Evolutionary conservation across 2,329 filamentous ascomycete genomes (phyloP).

Genomic region (Aspergillus neoniger): DNA sequence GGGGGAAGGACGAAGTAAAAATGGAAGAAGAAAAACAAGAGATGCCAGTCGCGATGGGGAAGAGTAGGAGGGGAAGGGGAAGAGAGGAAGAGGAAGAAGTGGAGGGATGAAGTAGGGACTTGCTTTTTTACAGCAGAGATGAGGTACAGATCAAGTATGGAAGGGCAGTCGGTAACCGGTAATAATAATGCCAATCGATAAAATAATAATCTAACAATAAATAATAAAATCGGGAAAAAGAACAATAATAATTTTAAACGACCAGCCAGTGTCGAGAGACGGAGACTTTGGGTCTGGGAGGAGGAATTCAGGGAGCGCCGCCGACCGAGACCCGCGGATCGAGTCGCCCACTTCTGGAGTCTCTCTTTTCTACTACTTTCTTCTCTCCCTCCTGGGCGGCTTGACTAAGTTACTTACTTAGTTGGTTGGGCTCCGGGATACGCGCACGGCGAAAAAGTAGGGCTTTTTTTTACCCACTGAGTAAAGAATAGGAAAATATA

Average conservation of each 20-base stretch:
- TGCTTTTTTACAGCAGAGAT: slow-evolving; percentile 23
- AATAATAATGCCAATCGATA: slow-evolving; percentile 21
- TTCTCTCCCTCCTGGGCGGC: background rate
- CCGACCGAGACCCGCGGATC: slow-evolving; percentile 22
- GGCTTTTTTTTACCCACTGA: slow-evolving; percentile 10
- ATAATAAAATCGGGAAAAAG: slow-evolving; percentile 11
- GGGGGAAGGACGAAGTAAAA: background rate
- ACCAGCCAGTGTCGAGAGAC: slow-evolving; percentile 9
- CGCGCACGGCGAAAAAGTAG: slow-evolving; percentile 19
- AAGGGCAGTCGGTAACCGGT: slow-evolving; percentile 9
- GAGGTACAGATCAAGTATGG: slow-evolving; percentile 14
- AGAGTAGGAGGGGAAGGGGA: slow-evolving; percentile 16
- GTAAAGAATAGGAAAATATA: slow-evolving; percentile 8
- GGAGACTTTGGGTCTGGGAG: slow-evolving; percentile 16
- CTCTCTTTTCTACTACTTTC: background rate
- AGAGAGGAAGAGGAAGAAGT: slow-evolving; percentile 29
- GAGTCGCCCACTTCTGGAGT: slow-evolving; percentile 9
- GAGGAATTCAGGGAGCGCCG: slow-evolving; percentile 27
- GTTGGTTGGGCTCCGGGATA: slow-evolving; percentile 20
- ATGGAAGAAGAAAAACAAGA: slow-evolving; percentile 15
- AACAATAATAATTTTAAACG: slow-evolving; percentile 16
- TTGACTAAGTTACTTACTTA: background rate
- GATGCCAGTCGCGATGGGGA: slow-evolving; percentile 20
- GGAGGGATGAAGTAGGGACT: slow-evolving; percentile 25
- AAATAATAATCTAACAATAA: slow-evolving; percentile 21